Percentiles rank a stretch among this genome's conserved stretches.
These are phyloP conservation scores for Teunomyces funiuensis DNA, from an alignment of 805 yeast genomes.

Conservation along the genomic window DNA sequence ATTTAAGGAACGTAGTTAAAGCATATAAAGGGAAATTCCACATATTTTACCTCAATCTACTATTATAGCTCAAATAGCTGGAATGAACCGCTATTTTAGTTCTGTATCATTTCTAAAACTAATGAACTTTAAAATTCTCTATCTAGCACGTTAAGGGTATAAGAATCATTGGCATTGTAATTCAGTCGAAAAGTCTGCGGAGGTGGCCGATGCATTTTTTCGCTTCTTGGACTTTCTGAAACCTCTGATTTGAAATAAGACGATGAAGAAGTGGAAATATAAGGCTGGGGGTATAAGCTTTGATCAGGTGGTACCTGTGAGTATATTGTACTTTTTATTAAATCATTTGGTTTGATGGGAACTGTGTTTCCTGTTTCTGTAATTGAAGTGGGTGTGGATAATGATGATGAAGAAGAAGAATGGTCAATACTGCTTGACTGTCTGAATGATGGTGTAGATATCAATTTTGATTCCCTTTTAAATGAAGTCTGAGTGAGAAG, in stretches of 20 bases:
- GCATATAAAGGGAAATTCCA: background rate
- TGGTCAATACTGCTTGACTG: background rate
- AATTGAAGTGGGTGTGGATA: background rate
- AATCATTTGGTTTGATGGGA: background rate
- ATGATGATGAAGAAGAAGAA: background rate
- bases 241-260: background rate
- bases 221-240: background rate
- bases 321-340: background rate
- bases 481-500: background rate
- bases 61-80: background rate
- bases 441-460: background rate
- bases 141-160: constrained; percentile 19
- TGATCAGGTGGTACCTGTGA: background rate
- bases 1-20: constrained; percentile 2
- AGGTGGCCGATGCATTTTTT: constrained; percentile 7
- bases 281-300: background rate
- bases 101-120: background rate
- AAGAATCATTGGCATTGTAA: constrained; percentile 14
- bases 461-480: background rate
- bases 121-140: constrained; percentile 14
- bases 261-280: background rate
- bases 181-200: constrained; percentile 5
- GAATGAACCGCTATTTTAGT: background rate
- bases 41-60: no score
- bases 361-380: background rate